phyloP scores from a whole-genome alignment of 2,329 filamentous ascomycete species.

The Colletotrichum truncatum region DNA sequence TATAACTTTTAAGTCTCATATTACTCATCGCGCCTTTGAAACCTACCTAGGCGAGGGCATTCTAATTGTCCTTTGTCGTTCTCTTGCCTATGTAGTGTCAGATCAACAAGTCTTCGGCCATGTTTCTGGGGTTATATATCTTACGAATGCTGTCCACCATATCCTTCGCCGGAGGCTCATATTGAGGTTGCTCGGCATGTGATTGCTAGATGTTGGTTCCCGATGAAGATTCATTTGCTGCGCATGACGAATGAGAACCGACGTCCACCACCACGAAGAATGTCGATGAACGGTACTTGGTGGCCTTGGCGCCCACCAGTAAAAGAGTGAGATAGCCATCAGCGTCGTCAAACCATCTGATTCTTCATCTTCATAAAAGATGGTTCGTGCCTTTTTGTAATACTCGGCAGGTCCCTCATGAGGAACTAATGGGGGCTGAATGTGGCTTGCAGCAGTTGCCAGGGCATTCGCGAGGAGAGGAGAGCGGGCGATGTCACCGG shows the following conservation, averaged over 20 bases:
- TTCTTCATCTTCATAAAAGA: slow-evolving; percentile 52
- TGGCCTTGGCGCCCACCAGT: slow-evolving; percentile 53
- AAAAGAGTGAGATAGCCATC: slow-evolving; percentile 49
- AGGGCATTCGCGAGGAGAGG: slow-evolving; percentile 47
- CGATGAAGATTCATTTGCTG: slow-evolving; percentile 55
- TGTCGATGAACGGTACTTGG: slow-evolving; percentile 48
- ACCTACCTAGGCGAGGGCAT: too few species aligned
- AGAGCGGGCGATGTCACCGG: slow-evolving; percentile 41
- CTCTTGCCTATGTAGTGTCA: slow-evolving; percentile 37
- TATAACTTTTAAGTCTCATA: too few species aligned
- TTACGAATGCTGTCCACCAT: slow-evolving; percentile 51
- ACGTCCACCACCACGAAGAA: slow-evolving; percentile 56
- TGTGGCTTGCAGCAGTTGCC: slow-evolving; percentile 48
- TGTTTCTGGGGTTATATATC: not conserved
- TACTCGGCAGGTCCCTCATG: slow-evolving; percentile 48
- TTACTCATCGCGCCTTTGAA: too few species aligned
- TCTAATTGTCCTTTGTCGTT: too few species aligned
- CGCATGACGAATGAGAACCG: slow-evolving; percentile 50
- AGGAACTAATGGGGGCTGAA: slow-evolving; percentile 50
- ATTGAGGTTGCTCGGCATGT: slow-evolving; percentile 2
- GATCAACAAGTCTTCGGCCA: not conserved
- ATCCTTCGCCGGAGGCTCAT: slow-evolving; percentile 46
- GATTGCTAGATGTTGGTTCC: slow-evolving; percentile 38
- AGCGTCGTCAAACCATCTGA: slow-evolving; percentile 45
- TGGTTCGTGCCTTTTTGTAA: slow-evolving; percentile 48